Evolutionary conservation across 441 rosid species (phyloP).

Genomic region (Corymbia calophylla): DNA sequence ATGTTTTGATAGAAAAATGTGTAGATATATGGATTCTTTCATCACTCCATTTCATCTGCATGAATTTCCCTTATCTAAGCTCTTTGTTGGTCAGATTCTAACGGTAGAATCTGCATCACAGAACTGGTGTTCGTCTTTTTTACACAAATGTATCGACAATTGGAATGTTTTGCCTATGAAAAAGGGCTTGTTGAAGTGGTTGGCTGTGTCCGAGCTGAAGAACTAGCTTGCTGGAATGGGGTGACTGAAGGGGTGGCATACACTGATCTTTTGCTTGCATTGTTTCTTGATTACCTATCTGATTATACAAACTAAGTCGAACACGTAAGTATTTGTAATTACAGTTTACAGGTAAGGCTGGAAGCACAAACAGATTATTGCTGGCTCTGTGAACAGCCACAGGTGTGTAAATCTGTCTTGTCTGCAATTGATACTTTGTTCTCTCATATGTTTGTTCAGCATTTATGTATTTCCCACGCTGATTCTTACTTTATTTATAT

Average conservation of each 20-base stretch:
- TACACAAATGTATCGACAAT: not conserved
- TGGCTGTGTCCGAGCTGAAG: constrained; percentile 66
- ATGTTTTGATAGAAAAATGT: not conserved
- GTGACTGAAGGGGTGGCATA: constrained; percentile 63
- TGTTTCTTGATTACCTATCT: too few relatives aligned
- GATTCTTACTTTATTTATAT: too few relatives aligned
- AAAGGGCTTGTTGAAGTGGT: constrained; percentile 88
- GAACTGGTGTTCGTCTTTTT: not conserved
- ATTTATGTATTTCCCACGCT: too few relatives aligned
- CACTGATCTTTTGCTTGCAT: not conserved
- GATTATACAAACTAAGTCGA: too few relatives aligned
- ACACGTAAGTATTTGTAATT: too few relatives aligned
- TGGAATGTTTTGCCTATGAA: not conserved
- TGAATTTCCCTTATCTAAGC: not conserved
- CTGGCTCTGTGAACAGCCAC: too few relatives aligned
- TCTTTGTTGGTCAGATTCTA: not conserved
- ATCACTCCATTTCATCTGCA: not conserved
- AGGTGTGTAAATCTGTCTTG: too few relatives aligned
- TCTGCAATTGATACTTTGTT: too few relatives aligned
- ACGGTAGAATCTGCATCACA: not conserved
- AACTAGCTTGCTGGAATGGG: constrained; percentile 61
- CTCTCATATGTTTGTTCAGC: too few relatives aligned
- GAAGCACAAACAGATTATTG: too few relatives aligned
- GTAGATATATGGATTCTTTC: too few relatives aligned
- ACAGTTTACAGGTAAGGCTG: too few relatives aligned